A percentile compares a stretch with the other conserved stretches of the same genome.
These are phyloP conservation scores for Globisporangium megalacanthum DNA, from an alignment of 352 stramenopile species.

Conservation along the genomic window DNA sequence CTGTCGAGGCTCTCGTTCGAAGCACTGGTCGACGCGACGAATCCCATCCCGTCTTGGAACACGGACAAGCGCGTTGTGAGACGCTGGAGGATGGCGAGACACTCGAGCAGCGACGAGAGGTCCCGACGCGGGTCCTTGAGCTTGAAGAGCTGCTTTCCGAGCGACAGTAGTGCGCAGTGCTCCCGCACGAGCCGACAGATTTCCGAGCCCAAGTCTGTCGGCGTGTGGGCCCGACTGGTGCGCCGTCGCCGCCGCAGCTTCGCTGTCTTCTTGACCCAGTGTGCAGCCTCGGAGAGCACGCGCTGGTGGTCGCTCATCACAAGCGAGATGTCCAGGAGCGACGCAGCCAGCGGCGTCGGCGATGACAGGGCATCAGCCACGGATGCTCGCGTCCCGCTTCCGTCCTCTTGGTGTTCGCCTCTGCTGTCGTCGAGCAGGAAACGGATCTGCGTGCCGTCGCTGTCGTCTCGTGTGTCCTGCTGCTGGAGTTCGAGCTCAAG, in stretches of 20 bases:
- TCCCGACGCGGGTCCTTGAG: slow-evolving; percentile 48
- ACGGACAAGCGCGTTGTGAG: slow-evolving; percentile 23
- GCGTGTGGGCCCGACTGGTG: slow-evolving; percentile 2
- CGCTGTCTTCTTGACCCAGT: slow-evolving; percentile 38
- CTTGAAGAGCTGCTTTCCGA: slow-evolving; percentile 40
- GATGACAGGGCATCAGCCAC: slow-evolving; percentile 5
- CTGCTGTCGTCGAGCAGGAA: slow-evolving; percentile 6
- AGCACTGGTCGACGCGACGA: slow-evolving; percentile 8
- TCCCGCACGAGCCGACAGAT: slow-evolving; percentile 48
- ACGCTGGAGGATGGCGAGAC: slow-evolving; percentile 42
- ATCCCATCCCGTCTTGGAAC: slow-evolving; percentile 14
- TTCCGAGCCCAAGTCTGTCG: slow-evolving; percentile 34
- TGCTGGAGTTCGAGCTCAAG: slow-evolving; percentile 11
- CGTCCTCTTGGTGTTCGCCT: not conserved
- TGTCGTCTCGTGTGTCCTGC: slow-evolving; percentile 1
- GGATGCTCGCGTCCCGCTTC: too few species aligned
- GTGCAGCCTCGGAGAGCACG: slow-evolving; percentile 43
- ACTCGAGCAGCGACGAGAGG: slow-evolving; percentile 43
- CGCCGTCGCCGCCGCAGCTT: slow-evolving; percentile 8
- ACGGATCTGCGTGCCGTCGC: not conserved
- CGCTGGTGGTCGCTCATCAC: slow-evolving; percentile 73
- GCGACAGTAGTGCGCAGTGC: slow-evolving; percentile 45
- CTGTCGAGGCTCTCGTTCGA: slow-evolving; percentile 18
- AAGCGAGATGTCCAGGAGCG: slow-evolving; percentile 65
- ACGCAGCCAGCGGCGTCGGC: slow-evolving; percentile 37